Evolutionary conservation across 2,329 filamentous ascomycete species (phyloP).

Genomic region (Stachybotrys echinatus): DNA sequence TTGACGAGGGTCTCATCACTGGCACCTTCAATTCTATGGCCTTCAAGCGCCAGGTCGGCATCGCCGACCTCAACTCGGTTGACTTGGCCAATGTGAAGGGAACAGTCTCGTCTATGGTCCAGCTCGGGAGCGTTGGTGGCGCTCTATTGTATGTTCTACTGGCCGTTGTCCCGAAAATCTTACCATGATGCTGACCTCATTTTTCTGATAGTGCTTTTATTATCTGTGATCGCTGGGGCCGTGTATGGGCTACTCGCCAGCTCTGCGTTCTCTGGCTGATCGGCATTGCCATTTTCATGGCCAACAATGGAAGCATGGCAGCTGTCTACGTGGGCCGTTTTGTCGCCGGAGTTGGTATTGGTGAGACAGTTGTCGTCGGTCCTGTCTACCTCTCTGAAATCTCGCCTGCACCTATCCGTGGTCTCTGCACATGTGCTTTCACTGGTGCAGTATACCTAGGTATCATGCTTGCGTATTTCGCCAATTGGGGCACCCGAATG

Average conservation of each 20-base stretch:
- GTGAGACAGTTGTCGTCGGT: constrained; percentile 51
- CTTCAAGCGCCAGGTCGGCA: constrained; percentile 49
- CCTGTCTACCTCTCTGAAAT: constrained; percentile 63
- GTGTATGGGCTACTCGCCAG: constrained; percentile 45
- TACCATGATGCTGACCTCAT: background rate
- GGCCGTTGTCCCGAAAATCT: background rate
- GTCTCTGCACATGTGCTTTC: constrained; percentile 53
- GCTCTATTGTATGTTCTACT: constrained; percentile 41
- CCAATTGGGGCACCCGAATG: constrained; percentile 48
- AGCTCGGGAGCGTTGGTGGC: constrained; percentile 62
- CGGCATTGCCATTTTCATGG: constrained; percentile 43
- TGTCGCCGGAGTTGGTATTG: constrained; percentile 48
- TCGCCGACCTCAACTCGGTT: constrained; percentile 38
- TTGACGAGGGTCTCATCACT: constrained; percentile 51
- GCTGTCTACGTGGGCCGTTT: constrained; percentile 51
- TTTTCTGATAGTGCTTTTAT: constrained; percentile 37
- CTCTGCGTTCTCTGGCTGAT: constrained; percentile 43
- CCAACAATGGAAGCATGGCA: constrained; percentile 34
- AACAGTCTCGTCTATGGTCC: constrained; percentile 68
- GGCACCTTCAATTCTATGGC: constrained; percentile 55
- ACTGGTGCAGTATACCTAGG: constrained; percentile 17
- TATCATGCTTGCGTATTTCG: constrained; percentile 51
- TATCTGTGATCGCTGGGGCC: constrained; percentile 43
- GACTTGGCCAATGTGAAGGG: constrained; percentile 55
- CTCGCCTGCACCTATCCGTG: constrained; percentile 55